Percentiles rank a stretch among this genome's conserved stretches.
Evolutionary conservation across 225 moss, liverwort and hornwort species (phyloP).

Genomic region (Marchantia paleacea): DNA sequence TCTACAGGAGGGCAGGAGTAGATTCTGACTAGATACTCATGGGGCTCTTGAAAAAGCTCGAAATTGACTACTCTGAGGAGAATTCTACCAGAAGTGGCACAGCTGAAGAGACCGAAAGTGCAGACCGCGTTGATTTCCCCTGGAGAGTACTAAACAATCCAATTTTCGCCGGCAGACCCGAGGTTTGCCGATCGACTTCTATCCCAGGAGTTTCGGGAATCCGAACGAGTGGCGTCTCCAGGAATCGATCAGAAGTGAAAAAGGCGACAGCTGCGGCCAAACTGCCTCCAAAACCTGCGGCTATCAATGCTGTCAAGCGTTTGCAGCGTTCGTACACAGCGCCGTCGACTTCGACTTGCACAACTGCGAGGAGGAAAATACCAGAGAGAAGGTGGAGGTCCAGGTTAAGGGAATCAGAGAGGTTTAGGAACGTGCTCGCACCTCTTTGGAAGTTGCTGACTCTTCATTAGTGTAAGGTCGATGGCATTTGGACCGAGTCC

Average conservation of each 20-base stretch:
- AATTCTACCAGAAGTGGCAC: not conserved
- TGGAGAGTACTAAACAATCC: slow-evolving; percentile 17
- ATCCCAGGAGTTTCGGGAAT: not conserved
- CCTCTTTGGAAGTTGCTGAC: not conserved
- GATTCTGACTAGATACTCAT: not conserved
- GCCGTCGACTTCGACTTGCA: not conserved
- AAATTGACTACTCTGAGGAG: not conserved
- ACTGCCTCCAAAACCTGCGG: not conserved
- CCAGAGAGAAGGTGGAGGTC: slow-evolving; percentile 12
- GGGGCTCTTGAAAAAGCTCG: not conserved
- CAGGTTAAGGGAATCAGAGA: not conserved
- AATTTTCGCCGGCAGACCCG: not conserved
- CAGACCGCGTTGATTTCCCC: not conserved
- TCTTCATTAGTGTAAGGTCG: not conserved
- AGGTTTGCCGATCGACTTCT: not conserved
- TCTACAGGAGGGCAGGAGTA: too few species aligned
- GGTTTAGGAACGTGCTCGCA: not conserved
- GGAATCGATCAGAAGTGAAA: not conserved
- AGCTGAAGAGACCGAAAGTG: not conserved
- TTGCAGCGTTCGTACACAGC: not conserved
- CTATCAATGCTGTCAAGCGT: not conserved
- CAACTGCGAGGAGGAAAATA: not conserved
- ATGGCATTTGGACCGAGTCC: slow-evolving; percentile 30
- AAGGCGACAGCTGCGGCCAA: not conserved
- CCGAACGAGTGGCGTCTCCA: not conserved